phyloP scores from a whole-genome alignment of 2,329 filamentous ascomycete genomes.

The Chaetomium globosum region DNA sequence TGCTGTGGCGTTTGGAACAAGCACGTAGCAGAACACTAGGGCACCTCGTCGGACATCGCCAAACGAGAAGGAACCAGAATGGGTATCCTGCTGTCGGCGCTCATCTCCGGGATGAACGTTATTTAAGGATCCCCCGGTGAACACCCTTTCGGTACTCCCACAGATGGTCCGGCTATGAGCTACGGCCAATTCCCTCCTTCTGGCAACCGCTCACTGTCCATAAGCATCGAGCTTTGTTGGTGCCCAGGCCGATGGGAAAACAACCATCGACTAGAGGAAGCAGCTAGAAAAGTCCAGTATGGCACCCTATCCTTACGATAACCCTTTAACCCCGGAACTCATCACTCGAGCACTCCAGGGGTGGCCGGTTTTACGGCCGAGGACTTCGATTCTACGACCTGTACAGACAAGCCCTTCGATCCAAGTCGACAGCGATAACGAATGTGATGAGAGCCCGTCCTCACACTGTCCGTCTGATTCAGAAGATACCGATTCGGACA shows the following conservation, averaged over 20 bases:
- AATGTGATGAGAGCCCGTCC: neutral
- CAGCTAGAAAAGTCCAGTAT: neutral
- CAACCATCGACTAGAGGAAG: neutral
- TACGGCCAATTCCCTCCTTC: neutral
- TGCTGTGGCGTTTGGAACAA: neutral
- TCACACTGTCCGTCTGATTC: neutral
- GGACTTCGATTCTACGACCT: neutral
- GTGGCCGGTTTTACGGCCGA: neutral
- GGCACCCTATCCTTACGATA: neutral
- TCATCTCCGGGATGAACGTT: neutral
- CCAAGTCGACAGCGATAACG: neutral
- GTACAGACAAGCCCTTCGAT: neutral
- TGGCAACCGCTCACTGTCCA: neutral
- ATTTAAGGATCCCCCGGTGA: neutral
- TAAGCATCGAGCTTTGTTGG: neutral
- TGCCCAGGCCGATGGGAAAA: neutral
- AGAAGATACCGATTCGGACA: neutral
- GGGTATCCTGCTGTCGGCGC: neutral
- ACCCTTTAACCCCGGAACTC: neutral
- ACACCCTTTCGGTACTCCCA: neutral
- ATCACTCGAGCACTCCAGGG: constrained; percentile 5
- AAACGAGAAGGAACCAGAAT: neutral
- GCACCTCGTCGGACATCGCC: neutral
- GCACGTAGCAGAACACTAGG: too few relatives aligned
- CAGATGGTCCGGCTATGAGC: neutral